Percentiles rank a stretch among this genome's conserved stretches.
Evolutionary conservation across 176 grass and related monocot species (phyloP).

Genomic region (Oryza punctata): DNA sequence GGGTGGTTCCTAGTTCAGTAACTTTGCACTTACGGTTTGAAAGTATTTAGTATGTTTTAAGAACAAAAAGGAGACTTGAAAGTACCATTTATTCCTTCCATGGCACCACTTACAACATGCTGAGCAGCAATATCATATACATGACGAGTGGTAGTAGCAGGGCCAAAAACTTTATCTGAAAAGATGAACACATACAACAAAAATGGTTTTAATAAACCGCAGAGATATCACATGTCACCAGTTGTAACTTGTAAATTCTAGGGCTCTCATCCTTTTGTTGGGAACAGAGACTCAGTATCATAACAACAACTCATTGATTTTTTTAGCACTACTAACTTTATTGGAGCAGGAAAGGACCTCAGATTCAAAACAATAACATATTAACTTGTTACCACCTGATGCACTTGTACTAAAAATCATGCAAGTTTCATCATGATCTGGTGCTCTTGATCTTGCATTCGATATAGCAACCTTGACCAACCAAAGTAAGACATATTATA

Average conservation of each 20-base stretch:
- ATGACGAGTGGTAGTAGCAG: slow-evolving; percentile 87
- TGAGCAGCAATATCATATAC: slow-evolving; percentile 93
- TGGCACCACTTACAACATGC: slow-evolving; percentile 94
- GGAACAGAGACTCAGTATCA: slow-evolving; percentile 5
- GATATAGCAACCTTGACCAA: slow-evolving; percentile 11
- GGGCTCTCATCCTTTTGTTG: background rate
- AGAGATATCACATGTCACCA: background rate
- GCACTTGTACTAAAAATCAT: slow-evolving; percentile 6
- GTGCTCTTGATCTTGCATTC: slow-evolving; percentile 7
- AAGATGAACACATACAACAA: slow-evolving; percentile 17
- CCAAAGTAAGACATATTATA: background rate
- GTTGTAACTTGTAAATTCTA: background rate
- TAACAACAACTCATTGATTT: background rate
- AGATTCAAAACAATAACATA: slow-evolving; percentile 23
- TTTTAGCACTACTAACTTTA: background rate
- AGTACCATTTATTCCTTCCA: slow-evolving; percentile 98
- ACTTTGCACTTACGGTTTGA: slow-evolving; percentile 26
- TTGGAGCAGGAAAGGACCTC: background rate
- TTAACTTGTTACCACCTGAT: background rate
- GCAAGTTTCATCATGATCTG: background rate
- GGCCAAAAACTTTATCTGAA: slow-evolving; percentile 97
- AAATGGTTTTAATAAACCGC: slow-evolving; percentile 21
- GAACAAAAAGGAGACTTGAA: slow-evolving; percentile 31
- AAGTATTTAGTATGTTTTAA: background rate
- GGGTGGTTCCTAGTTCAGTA: background rate